A percentile compares a stretch with the other conserved stretches of the same genome.
These are phyloP conservation scores for Nephelium lappaceum DNA, from an alignment of 345 rosid species.

Conservation along the genomic window DNA sequence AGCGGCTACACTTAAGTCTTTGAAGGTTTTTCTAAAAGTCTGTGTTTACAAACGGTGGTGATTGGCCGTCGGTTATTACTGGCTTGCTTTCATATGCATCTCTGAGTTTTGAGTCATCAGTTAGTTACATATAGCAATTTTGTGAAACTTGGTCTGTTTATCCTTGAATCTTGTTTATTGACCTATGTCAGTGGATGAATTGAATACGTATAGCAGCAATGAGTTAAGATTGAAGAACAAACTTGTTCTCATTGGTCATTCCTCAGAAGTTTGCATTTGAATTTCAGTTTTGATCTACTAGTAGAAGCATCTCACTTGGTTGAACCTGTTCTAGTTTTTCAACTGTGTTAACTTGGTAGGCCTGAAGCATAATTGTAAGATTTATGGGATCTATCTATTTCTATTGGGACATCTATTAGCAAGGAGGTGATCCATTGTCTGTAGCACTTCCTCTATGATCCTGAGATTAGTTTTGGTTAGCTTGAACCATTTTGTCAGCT, in stretches of 20 bases:
- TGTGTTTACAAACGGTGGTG: background rate
- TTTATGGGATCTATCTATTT: background rate
- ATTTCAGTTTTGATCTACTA: background rate
- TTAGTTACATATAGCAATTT: background rate
- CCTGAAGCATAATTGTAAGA: background rate
- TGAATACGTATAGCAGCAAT: background rate
- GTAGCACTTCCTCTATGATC: background rate
- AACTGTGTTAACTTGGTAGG: background rate
- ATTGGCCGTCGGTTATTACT: background rate
- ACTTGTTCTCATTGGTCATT: background rate
- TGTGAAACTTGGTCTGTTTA: background rate
- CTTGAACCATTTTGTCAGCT: background rate
- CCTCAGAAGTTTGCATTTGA: background rate
- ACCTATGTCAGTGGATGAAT: background rate
- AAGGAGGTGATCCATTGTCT: background rate
- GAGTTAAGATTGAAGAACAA: background rate
- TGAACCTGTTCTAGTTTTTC: background rate
- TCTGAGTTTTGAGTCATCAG: background rate
- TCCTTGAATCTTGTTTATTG: background rate
- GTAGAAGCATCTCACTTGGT: background rate
- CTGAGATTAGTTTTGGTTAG: background rate
- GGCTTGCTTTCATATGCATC: background rate
- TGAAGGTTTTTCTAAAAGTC: no score
- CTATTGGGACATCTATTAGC: background rate
- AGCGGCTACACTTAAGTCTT: background rate